A percentile compares a stretch with the other conserved stretches of the same genome.
Evolutionary conservation across 2,329 filamentous ascomycete genomes (phyloP).

Genomic region (Byssochlamys sp.): DNA sequence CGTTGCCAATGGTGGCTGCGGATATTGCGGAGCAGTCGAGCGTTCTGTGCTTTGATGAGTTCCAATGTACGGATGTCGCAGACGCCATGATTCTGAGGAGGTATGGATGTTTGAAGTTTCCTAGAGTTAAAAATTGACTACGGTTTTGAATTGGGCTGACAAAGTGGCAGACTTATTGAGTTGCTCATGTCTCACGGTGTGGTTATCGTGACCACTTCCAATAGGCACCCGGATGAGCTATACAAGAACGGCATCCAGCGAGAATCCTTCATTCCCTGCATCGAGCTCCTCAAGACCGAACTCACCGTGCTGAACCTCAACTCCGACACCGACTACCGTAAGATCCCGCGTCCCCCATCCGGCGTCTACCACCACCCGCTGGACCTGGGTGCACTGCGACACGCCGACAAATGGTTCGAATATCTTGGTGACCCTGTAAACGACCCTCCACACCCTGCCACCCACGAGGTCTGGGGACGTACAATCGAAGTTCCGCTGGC

Average conservation of each 20-base stretch:
- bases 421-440: constrained; percentile 77
- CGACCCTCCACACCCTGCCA: constrained; percentile 65
- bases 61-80: constrained; percentile 95
- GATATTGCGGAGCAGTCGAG: constrained; percentile 77
- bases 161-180: constrained; percentile 59
- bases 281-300: constrained; percentile 74
- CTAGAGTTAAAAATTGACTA: background rate
- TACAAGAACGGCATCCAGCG: constrained; percentile 98
- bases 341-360: constrained; percentile 83
- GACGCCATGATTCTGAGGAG: constrained; percentile 94
- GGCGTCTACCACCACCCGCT: constrained; percentile 90
- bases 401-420: constrained; percentile 90
- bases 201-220: constrained; percentile 89
- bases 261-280: constrained; percentile 88
- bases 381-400: constrained; percentile 63
- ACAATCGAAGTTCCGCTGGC: constrained; percentile 79
- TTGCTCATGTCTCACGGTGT: constrained; percentile 93
- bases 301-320: constrained; percentile 89
- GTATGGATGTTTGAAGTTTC: constrained; percentile 26
- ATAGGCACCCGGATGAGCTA: constrained; percentile 88
- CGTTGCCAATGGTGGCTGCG: constrained; percentile 84
- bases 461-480: constrained; percentile 83
- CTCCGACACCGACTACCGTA: constrained; percentile 91
- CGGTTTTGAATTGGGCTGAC: constrained; percentile 15
- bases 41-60: constrained; percentile 95